Conservation (phyloP, 2,329 filamentous ascomycete genomes). For the Chrysoporthe puriensis region DNA sequence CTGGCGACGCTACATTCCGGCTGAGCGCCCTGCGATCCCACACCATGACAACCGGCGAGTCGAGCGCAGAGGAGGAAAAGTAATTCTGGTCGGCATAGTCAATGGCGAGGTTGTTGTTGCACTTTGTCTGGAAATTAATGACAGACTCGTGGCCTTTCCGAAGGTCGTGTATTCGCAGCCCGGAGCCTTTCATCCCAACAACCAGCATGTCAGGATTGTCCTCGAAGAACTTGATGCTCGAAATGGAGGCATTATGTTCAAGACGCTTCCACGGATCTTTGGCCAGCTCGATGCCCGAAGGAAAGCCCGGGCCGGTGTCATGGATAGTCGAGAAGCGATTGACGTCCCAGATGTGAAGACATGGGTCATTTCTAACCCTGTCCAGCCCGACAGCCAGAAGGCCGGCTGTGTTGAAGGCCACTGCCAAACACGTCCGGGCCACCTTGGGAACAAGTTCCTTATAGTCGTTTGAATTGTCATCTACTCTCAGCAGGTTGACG, state of each 20-base stretch:
- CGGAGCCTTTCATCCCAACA: conserved; percentile 75
- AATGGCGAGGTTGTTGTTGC: conserved; percentile 74
- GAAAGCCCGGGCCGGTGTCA: conserved; percentile 50
- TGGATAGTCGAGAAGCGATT: conserved; percentile 60
- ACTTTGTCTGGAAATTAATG: conserved; percentile 66
- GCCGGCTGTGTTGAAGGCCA: conserved; percentile 75
- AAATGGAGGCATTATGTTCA: conserved; percentile 73
- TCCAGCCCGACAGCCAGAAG: conserved; percentile 79
- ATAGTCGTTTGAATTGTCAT: conserved; percentile 69
- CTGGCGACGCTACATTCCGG: conserved; percentile 54
- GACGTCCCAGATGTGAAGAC: conserved; percentile 82
- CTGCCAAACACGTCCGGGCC: conserved; percentile 77
- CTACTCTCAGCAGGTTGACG: conserved; percentile 73
- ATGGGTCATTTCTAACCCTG: conserved; percentile 79
- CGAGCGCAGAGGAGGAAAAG: conserved; percentile 78
- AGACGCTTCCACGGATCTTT: conserved; percentile 62
- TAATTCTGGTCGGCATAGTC: conserved; percentile 82
- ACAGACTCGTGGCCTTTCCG: conserved; percentile 51
- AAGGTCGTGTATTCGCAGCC: conserved; percentile 77
- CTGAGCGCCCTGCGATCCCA: conserved; percentile 74
- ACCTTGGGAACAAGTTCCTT: conserved; percentile 73
- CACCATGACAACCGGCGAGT: conserved; percentile 73
- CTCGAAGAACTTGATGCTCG: conserved; percentile 81
- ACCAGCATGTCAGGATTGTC: conserved; percentile 76
- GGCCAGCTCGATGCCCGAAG: conserved; percentile 51